Conservation (phyloP, 768 basidiomycete genomes). For the Dioszegia crocea region DNA sequence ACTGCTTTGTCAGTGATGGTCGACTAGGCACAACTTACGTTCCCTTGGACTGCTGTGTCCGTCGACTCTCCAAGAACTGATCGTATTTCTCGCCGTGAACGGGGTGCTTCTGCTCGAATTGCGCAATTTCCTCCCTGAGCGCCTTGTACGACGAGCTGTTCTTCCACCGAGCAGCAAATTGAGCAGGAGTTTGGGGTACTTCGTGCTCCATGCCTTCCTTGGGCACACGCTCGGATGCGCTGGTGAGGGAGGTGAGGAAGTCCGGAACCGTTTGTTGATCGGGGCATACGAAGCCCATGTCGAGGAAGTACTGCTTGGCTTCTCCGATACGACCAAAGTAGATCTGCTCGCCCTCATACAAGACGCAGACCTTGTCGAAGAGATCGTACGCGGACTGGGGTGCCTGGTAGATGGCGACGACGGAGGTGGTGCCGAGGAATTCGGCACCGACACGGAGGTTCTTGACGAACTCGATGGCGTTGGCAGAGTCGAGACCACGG, state of each 20-base stretch:
- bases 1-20: slow-evolving; percentile 57
- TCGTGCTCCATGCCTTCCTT: slow-evolving; percentile 57
- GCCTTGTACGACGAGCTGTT: slow-evolving; percentile 58
- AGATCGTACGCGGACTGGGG: slow-evolving; percentile 53
- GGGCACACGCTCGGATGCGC: slow-evolving; percentile 78
- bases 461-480: slow-evolving; percentile 55
- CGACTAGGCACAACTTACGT: slow-evolving; percentile 68
- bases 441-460: slow-evolving; percentile 54
- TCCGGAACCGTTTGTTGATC: slow-evolving; percentile 56
- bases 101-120: slow-evolving; percentile 53
- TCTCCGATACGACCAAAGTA: slow-evolving; percentile 53
- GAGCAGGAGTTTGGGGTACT: slow-evolving; percentile 65
- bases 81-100: slow-evolving; percentile 55
- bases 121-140: slow-evolving; percentile 57
- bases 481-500: slow-evolving; percentile 51
- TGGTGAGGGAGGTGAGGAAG: slow-evolving; percentile 58
- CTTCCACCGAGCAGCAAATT: slow-evolving; percentile 56
- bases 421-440: slow-evolving; percentile 51
- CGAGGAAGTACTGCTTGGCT: slow-evolving; percentile 54
- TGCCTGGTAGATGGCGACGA: slow-evolving; percentile 55
- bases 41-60: slow-evolving; percentile 70
- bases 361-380: slow-evolving; percentile 55
- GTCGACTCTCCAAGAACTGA: slow-evolving; percentile 64
- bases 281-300: slow-evolving; percentile 55
- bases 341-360: slow-evolving; percentile 56